Conservation (phyloP, 495 filamentous ascomycete genomes). For the Xylaria castorea region DNA sequence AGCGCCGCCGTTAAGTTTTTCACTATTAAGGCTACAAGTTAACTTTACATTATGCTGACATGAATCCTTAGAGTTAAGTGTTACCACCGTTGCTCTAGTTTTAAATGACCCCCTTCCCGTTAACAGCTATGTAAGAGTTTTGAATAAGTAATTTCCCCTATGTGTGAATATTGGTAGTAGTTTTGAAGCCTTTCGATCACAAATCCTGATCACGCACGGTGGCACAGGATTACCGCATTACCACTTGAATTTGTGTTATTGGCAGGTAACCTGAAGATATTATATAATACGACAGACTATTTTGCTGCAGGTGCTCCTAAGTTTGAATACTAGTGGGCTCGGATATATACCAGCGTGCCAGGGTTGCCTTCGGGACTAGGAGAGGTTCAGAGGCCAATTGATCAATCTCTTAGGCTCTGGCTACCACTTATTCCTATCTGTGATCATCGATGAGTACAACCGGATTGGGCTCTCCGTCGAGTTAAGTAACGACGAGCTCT, state of each 20-base stretch:
- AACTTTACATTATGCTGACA: background rate
- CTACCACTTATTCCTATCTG: background rate
- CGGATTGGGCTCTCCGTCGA: background rate
- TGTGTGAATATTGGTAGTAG: no score
- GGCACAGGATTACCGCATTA: background rate
- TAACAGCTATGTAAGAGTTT: background rate
- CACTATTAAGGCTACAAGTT: background rate
- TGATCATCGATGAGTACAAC: background rate
- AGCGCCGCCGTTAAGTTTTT: background rate
- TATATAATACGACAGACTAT: background rate
- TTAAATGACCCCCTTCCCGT: background rate
- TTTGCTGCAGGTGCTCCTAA: background rate
- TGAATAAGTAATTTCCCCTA: no score
- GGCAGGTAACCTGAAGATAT: background rate
- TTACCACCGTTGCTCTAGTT: background rate
- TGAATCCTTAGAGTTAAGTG: background rate
- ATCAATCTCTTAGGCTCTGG: background rate
- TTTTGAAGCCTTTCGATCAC: background rate
- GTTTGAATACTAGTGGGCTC: background rate
- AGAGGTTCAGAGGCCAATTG: background rate
- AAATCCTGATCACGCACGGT: background rate
- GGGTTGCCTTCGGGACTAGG: background rate
- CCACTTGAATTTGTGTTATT: background rate
- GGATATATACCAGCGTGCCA: background rate
- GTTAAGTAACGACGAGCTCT: background rate